Conservation (phyloP, 345 rosid species). For the Cardamine chenopodiifolia region DNA sequence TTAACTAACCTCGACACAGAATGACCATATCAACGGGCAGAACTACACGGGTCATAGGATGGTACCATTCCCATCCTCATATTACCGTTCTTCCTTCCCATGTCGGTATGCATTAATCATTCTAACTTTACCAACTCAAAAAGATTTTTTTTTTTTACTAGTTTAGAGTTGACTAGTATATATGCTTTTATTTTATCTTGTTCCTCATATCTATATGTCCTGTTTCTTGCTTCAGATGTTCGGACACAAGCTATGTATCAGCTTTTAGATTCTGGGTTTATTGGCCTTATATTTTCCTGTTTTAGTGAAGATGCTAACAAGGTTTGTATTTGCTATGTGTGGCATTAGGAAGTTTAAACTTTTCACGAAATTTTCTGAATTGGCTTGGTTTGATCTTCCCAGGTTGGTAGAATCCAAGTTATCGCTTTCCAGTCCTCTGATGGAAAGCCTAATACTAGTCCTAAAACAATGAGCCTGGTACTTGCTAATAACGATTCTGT, state of each 20-base stretch:
- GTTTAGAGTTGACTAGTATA: too few relatives aligned
- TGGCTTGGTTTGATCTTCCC: slow-evolving; percentile 33
- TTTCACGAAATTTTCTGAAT: not conserved
- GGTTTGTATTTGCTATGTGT: slow-evolving; percentile 38
- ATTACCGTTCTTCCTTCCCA: slow-evolving; percentile 98
- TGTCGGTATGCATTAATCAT: slow-evolving; percentile 62
- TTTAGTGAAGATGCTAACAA: slow-evolving; percentile 87
- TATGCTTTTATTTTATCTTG: not conserved
- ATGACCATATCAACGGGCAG: slow-evolving; percentile 78
- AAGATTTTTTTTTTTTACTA: too few relatives aligned
- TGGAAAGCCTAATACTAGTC: slow-evolving; percentile 65
- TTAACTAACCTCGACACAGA: slow-evolving; percentile 64
- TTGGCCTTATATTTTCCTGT: slow-evolving; percentile 95
- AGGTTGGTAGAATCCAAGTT: slow-evolving; percentile 98
- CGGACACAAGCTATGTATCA: slow-evolving; percentile 99
- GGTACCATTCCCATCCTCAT: slow-evolving; percentile 99
- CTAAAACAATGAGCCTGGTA: slow-evolving; percentile 53
- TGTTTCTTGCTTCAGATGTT: slow-evolving; percentile 70
- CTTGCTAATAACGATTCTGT: slow-evolving; percentile 58
- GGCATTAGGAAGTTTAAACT: not conserved
- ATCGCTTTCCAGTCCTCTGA: slow-evolving; percentile 96
- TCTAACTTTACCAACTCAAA: not conserved
- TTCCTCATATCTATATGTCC: not conserved
- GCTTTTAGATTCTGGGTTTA: slow-evolving; percentile 92
- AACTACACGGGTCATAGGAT: slow-evolving; percentile 94